A percentile compares a stretch with the other conserved stretches of the same genome.
These are phyloP conservation scores for Trichoderma atrobrunneum DNA, from an alignment of 2,329 filamentous ascomycete genomes.

Conservation along the genomic window DNA sequence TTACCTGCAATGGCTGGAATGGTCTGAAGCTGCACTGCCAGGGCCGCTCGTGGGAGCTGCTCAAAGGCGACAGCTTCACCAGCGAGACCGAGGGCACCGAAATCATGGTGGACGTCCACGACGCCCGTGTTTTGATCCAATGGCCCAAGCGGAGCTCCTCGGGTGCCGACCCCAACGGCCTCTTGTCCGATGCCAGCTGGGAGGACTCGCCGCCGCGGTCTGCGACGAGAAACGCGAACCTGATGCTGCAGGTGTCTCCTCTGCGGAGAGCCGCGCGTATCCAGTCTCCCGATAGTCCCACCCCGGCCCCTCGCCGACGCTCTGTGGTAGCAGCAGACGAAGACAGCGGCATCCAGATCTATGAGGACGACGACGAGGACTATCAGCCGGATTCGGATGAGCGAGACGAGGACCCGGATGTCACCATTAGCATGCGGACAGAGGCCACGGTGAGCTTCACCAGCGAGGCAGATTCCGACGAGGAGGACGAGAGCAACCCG, in stretches of 20 bases:
- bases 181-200: constrained; percentile 67
- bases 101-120: constrained; percentile 94
- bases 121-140: constrained; percentile 81
- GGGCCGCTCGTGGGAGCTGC: constrained; percentile 79
- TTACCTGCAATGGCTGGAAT: constrained; percentile 94
- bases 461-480: constrained; percentile 50
- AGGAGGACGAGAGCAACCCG: constrained; percentile 67
- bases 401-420: constrained; percentile 24
- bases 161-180: constrained; percentile 42
- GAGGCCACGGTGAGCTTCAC: constrained; percentile 53
- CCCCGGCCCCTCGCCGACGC: constrained; percentile 49
- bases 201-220: constrained; percentile 57
- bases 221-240: constrained; percentile 26
- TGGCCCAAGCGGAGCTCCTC: constrained; percentile 66
- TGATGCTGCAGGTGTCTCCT: constrained; percentile 60
- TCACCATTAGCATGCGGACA: constrained; percentile 48
- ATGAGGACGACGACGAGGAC: constrained; percentile 57
- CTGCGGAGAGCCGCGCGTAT: constrained; percentile 57
- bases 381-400: constrained; percentile 34
- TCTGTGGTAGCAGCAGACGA: constrained; percentile 41
- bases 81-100: constrained; percentile 85
- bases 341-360: constrained; percentile 60
- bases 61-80: constrained; percentile 84
- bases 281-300: constrained; percentile 71
- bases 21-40: constrained; percentile 90